phyloP scores from a whole-genome alignment of 2,329 filamentous ascomycete genomes.

The Pseudocercospora cruenta region DNA sequence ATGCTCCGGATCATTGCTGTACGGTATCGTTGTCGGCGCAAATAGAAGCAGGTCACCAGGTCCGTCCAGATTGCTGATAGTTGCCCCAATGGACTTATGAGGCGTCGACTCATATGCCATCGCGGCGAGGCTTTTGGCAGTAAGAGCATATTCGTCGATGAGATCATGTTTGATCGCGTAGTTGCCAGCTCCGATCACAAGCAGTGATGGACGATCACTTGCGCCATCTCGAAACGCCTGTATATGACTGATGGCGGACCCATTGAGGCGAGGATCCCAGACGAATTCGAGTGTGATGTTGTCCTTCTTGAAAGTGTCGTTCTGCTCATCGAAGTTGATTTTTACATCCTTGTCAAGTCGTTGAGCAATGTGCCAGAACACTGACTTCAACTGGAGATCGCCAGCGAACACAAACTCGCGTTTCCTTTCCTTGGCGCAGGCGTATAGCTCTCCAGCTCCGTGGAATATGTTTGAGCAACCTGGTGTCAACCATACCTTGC shows the following conservation, averaged over 20 bases:
- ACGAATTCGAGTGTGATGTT: constrained; percentile 59
- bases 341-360: constrained; percentile 50
- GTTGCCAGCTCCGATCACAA: constrained; percentile 60
- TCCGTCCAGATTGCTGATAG: constrained; percentile 20
- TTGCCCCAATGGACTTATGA: constrained; percentile 20
- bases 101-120: constrained; percentile 17
- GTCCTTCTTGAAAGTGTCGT: constrained; percentile 50
- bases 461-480: constrained; percentile 65
- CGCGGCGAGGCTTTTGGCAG: constrained; percentile 51
- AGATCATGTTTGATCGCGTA: constrained; percentile 58
- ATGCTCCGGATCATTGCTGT: constrained; percentile 36
- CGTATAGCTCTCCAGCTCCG: constrained; percentile 53
- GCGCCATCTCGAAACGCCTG: constrained; percentile 40
- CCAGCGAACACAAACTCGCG: constrained; percentile 63
- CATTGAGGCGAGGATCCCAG: constrained; percentile 67
- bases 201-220: constrained; percentile 44
- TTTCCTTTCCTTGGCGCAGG: constrained; percentile 52
- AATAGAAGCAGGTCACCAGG: constrained; percentile 45
- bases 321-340: constrained; percentile 29
- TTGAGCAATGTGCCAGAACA: constrained; percentile 62
- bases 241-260: constrained; percentile 51
- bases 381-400: constrained; percentile 62
- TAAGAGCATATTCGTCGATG: constrained; percentile 50
- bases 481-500: constrained; percentile 57
- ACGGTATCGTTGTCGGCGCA: constrained; percentile 52